Percentiles rank a stretch among this genome's conserved stretches.
Conservation (phyloP, 1,139 yeast genomes). For the Candida gigantensis region DNA sequence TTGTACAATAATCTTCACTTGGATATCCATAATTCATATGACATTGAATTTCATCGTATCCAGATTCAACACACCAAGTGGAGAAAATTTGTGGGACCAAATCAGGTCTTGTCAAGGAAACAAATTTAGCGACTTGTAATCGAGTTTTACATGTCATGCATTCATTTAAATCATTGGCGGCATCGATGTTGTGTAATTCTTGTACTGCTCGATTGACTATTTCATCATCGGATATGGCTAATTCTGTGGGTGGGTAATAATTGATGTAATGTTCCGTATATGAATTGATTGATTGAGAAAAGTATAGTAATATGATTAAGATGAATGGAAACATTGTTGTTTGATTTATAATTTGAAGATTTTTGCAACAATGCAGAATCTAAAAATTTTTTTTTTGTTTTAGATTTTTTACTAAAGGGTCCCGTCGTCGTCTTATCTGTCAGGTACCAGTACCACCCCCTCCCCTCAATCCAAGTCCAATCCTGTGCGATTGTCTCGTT, state of each 20-base stretch:
- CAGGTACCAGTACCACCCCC: background rate
- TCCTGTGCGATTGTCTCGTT: too few relatives aligned
- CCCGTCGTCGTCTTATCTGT: too few relatives aligned
- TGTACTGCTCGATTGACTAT: constrained; percentile 17
- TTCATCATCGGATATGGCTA: constrained; percentile 16
- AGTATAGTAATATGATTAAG: background rate
- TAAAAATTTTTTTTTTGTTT: background rate
- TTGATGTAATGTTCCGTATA: constrained; percentile 7
- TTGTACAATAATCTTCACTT: constrained; percentile 21
- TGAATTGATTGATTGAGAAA: constrained; percentile 7
- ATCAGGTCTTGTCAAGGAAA: constrained; percentile 41
- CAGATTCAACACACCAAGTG: constrained; percentile 44
- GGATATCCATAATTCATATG: constrained; percentile 25
- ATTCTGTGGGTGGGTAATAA: constrained; percentile 16
- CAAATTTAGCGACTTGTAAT: constrained; percentile 41
- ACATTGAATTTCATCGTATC: constrained; percentile 28
- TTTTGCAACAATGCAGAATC: background rate
- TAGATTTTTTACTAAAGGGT: background rate
- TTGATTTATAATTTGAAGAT: too few relatives aligned
- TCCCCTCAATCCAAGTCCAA: too few relatives aligned
- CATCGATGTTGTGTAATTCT: constrained; percentile 22
- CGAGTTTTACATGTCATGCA: constrained; percentile 44
- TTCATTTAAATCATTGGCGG: constrained; percentile 22
- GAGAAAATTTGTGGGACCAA: constrained; percentile 42
- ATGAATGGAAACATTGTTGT: constrained; percentile 3